Conservation (phyloP, 805 yeast species). For the Kuraishia ogatae region DNA sequence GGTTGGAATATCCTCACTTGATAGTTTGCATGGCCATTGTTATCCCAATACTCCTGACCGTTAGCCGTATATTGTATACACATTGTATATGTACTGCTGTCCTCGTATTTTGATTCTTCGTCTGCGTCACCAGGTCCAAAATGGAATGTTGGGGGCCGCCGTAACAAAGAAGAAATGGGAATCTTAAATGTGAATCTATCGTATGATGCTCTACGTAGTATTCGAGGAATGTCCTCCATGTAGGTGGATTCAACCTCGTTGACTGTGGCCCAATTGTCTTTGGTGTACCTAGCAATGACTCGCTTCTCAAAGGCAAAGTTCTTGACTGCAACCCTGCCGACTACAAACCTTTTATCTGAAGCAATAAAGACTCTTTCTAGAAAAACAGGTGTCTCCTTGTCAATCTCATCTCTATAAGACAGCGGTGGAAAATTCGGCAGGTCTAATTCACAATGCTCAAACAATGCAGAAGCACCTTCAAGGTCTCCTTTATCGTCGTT, state of each 20-base stretch:
- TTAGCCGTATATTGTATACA: slow-evolving; percentile 49
- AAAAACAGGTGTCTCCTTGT: slow-evolving; percentile 39
- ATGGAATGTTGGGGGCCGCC: background rate
- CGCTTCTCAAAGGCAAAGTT: slow-evolving; percentile 63
- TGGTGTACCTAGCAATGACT: slow-evolving; percentile 65
- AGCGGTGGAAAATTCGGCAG: slow-evolving; percentile 32
- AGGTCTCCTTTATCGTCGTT: slow-evolving; percentile 12
- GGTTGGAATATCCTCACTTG: slow-evolving; percentile 32
- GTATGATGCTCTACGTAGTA: slow-evolving; percentile 39
- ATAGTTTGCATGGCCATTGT: slow-evolving; percentile 55
- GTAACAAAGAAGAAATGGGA: slow-evolving; percentile 34
- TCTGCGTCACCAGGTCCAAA: background rate
- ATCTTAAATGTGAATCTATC: slow-evolving; percentile 69
- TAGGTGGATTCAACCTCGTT: slow-evolving; percentile 60
- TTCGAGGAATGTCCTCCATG: slow-evolving; percentile 43
- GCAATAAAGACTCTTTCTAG: slow-evolving; percentile 57
- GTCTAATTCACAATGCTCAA: slow-evolving; percentile 36
- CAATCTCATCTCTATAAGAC: slow-evolving; percentile 34
- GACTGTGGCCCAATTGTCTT: slow-evolving; percentile 72
- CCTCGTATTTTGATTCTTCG: background rate
- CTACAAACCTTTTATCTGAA: slow-evolving; percentile 44
- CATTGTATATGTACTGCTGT: slow-evolving; percentile 23
- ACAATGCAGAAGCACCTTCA: slow-evolving; percentile 9
- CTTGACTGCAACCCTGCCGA: slow-evolving; percentile 73
- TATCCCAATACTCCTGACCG: slow-evolving; percentile 67